phyloP scores from a whole-genome alignment of 73 alveolate genomes.

The Uronychia setigera region DNA sequence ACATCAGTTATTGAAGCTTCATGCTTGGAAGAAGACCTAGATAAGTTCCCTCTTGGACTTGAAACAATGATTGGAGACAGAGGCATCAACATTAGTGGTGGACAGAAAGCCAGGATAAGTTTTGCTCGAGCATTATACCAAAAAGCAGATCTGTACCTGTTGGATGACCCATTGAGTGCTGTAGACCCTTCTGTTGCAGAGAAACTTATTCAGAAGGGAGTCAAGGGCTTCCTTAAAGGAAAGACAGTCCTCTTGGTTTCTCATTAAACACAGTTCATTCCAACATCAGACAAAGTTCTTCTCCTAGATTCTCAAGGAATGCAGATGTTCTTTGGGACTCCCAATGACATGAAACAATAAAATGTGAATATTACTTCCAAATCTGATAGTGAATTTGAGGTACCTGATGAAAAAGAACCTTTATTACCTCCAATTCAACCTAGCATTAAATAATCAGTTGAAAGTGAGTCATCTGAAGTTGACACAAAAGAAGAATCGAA shows the following conservation, averaged over 20 bases:
- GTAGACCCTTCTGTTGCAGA: slow-evolving; percentile 58
- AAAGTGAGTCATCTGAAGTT: too few relatives aligned
- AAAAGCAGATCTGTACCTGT: slow-evolving; percentile 62
- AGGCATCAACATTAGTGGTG: slow-evolving; percentile 67
- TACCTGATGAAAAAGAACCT: too few relatives aligned
- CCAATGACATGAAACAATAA: too few relatives aligned
- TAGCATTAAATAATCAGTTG: too few relatives aligned
- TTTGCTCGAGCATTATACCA: slow-evolving; percentile 65
- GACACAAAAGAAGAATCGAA: too few relatives aligned
- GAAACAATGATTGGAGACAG: slow-evolving; percentile 36
- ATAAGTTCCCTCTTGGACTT: slow-evolving; percentile 37
- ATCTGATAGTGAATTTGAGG: too few relatives aligned
- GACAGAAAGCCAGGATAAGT: slow-evolving; percentile 72
- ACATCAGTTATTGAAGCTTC: slow-evolving; percentile 27
- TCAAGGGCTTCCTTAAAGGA: slow-evolving; percentile 11
- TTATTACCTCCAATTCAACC: too few relatives aligned
- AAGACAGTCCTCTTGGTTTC: slow-evolving; percentile 41
- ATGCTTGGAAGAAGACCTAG: slow-evolving; percentile 46
- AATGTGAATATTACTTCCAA: too few relatives aligned
- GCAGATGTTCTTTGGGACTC: too few relatives aligned
- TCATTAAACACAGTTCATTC: too few relatives aligned
- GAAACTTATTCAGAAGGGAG: slow-evolving; percentile 42
- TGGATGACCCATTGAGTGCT: slow-evolving; percentile 74
- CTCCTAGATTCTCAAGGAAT: too few relatives aligned
- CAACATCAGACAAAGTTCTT: too few relatives aligned